phyloP scores from a whole-genome alignment of 1,284 basidiomycete genomes.

The Peniophora sp. region DNA sequence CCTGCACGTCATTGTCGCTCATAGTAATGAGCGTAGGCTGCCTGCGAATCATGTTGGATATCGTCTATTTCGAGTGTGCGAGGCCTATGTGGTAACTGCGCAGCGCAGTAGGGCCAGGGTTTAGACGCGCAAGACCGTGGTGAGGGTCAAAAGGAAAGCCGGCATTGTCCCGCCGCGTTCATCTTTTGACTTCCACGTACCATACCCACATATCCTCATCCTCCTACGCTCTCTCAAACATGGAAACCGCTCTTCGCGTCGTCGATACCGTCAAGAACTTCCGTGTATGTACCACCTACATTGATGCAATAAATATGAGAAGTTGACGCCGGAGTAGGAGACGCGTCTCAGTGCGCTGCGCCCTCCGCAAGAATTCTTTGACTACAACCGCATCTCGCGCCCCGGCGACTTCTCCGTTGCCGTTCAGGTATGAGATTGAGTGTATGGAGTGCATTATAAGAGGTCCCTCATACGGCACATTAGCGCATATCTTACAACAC shows the following conservation, averaged over 20 bases:
- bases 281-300: conserved; percentile 37
- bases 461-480: conserved; percentile 6
- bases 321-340: conserved; percentile 40
- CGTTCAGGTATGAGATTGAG: conserved; percentile 46
- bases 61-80: not conserved
- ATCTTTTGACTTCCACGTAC: conserved; percentile 4
- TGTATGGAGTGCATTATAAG: conserved; percentile 4
- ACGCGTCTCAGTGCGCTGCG: conserved; percentile 79
- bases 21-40: conserved; percentile 67
- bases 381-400: conserved; percentile 80
- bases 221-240: conserved; percentile 19
- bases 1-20: conserved; percentile 67
- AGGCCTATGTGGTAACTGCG: not conserved
- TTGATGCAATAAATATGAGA: not conserved
- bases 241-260: conserved; percentile 56
- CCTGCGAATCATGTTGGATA: conserved; percentile 57
- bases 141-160: not conserved
- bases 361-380: conserved; percentile 80
- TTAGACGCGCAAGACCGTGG: not conserved
- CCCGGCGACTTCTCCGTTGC: conserved; percentile 69
- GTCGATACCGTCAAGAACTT: conserved; percentile 68
- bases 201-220: conserved; percentile 1
- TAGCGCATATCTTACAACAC: conserved; percentile 94
- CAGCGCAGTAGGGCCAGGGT: not conserved
- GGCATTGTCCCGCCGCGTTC: not conserved